These are phyloP conservation scores for Fusarium sororula DNA, from an alignment of 2,329 filamentous ascomycete genomes.

Conservation along the genomic window DNA sequence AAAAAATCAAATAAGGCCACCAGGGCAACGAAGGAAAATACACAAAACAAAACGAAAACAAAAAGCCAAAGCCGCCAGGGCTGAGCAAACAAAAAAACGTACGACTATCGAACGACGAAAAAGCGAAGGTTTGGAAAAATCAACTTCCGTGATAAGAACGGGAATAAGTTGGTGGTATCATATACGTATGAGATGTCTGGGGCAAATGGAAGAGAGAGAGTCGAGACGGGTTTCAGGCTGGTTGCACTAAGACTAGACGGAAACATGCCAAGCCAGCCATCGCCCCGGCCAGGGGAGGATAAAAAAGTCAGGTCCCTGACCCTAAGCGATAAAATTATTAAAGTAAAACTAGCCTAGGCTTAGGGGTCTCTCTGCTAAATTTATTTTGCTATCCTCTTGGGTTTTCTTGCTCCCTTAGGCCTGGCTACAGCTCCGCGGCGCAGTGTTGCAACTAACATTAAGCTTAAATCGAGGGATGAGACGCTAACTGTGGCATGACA, in stretches of 20 bases:
- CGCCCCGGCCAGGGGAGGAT: not conserved
- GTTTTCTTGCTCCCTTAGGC: no score
- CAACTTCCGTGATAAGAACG: not conserved
- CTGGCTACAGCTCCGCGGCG: not conserved
- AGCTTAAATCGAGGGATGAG: slow-evolving; percentile 5
- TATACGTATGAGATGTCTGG: not conserved
- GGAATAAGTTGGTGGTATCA: not conserved
- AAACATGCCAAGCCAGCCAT: slow-evolving; percentile 5
- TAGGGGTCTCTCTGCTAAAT: accelerated
- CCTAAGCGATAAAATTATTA: no score
- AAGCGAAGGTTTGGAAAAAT: not conserved
- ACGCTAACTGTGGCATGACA: not conserved
- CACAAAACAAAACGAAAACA: not conserved
- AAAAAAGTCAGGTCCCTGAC: no score
- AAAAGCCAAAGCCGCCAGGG: slow-evolving; percentile 21
- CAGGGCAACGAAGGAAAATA: slow-evolving; percentile 17
- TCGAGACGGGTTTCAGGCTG: slow-evolving; percentile 8
- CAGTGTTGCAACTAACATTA: not conserved
- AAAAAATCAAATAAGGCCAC: slow-evolving; percentile 3
- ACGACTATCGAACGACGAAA: not conserved
- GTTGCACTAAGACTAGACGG: not conserved
- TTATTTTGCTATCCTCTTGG: no score
- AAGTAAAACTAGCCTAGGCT: no score
- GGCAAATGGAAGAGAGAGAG: not conserved
- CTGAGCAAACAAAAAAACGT: not conserved